These are phyloP conservation scores for Lactarius vividus DNA, from an alignment of 768 basidiomycete genomes.

Conservation along the genomic window DNA sequence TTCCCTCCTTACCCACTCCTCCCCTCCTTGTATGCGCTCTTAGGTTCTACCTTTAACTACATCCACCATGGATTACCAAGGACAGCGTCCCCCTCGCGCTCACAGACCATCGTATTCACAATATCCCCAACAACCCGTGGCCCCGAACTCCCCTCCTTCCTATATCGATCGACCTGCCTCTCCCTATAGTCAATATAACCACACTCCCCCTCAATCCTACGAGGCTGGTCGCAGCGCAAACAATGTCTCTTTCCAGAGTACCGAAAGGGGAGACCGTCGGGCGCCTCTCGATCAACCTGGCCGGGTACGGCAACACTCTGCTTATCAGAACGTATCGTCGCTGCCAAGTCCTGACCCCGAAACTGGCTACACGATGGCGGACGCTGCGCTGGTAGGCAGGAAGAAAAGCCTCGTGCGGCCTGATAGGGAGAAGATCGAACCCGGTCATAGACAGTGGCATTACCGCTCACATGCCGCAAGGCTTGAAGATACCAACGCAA, in stretches of 20 bases:
- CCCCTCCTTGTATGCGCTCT: constrained; percentile 17
- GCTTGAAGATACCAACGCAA: constrained; percentile 64
- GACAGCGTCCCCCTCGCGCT: constrained; percentile 40
- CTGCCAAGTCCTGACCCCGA: constrained; percentile 37
- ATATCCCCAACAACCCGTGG: constrained; percentile 29
- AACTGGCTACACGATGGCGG: constrained; percentile 35
- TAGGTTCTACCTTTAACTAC: constrained; percentile 5
- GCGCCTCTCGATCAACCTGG: constrained; percentile 55
- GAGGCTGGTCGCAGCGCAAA: constrained; percentile 25
- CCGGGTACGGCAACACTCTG: constrained; percentile 44
- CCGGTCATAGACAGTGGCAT: constrained; percentile 90
- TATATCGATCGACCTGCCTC: constrained; percentile 26
- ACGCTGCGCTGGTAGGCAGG: constrained; percentile 56
- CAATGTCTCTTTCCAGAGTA: constrained; percentile 67
- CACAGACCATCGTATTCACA: constrained; percentile 32
- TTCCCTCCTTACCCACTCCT: constrained; percentile 3
- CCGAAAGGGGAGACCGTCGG: constrained; percentile 67
- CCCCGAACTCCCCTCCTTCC: constrained; percentile 31
- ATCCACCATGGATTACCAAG: constrained; percentile 35
- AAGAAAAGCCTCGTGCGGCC: constrained; percentile 93
- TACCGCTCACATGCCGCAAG: constrained; percentile 86
- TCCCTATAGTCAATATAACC: constrained; percentile 30
- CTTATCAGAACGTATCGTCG: constrained; percentile 47
- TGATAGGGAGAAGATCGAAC: constrained; percentile 95
- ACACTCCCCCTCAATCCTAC: constrained; percentile 23